Evolutionary conservation across 495 filamentous ascomycete genomes (phyloP).

Genomic region (Aspergillus sclerotioniger): DNA sequence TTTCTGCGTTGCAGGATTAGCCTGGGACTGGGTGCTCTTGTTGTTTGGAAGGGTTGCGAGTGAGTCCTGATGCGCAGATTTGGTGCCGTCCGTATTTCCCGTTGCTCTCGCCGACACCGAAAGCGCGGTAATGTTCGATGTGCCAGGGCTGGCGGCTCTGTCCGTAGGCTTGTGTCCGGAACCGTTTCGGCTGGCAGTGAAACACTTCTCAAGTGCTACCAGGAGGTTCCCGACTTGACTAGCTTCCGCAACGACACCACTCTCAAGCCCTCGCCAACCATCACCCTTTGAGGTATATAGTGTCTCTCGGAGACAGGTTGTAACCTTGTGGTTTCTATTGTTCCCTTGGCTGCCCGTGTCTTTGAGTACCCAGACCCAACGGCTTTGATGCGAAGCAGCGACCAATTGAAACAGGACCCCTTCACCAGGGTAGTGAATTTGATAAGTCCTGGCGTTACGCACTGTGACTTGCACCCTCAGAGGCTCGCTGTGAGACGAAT

Average conservation of each 20-base stretch:
- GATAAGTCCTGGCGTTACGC: constrained; percentile 43
- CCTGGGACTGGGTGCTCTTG: constrained; percentile 15
- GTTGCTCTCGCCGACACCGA: background rate
- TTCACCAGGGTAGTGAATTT: constrained; percentile 41
- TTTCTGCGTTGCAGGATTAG: constrained; percentile 11
- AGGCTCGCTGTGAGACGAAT: constrained; percentile 22
- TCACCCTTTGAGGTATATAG: constrained; percentile 44
- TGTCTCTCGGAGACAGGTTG: constrained; percentile 26
- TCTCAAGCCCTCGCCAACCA: constrained; percentile 50
- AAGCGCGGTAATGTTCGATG: background rate
- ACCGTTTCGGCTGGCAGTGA: constrained; percentile 11
- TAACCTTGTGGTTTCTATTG: constrained; percentile 17
- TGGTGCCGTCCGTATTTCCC: background rate
- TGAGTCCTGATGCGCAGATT: background rate
- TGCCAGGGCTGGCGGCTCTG: background rate
- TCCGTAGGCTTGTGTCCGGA: background rate
- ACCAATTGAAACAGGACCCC: constrained; percentile 38
- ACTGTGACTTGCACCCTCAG: constrained; percentile 36
- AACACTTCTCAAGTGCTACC: constrained; percentile 31
- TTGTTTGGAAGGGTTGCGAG: constrained; percentile 6
- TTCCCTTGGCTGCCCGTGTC: constrained; percentile 26
- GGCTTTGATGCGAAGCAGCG: constrained; percentile 28
- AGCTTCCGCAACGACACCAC: constrained; percentile 39
- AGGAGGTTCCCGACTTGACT: constrained; percentile 45
- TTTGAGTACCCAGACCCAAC: constrained; percentile 42